Percentiles rank a stretch among this genome's conserved stretches.
These are phyloP conservation scores for Dendrocalamus sinicus DNA, from an alignment of 176 grass and related monocot species.

Conservation along the genomic window DNA sequence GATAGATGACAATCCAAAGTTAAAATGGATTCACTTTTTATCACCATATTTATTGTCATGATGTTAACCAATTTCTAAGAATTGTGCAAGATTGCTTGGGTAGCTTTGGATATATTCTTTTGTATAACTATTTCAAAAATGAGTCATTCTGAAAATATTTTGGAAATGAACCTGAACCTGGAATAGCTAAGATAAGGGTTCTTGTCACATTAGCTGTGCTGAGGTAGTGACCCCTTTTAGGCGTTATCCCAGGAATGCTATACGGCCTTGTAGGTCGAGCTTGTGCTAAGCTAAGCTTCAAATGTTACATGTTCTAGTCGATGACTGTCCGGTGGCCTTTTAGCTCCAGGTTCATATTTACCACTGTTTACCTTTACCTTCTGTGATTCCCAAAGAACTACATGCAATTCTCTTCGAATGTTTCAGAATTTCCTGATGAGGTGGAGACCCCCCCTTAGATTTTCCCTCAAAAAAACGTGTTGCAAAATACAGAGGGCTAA, in stretches of 20 bases:
- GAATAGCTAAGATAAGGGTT: not conserved
- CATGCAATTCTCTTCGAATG: slow-evolving; percentile 26
- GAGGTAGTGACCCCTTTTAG: not conserved
- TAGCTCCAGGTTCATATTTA: slow-evolving; percentile 31
- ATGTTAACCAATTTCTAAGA: slow-evolving; percentile 4
- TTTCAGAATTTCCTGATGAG: slow-evolving; percentile 97
- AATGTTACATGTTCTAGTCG: not conserved
- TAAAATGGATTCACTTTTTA: not conserved
- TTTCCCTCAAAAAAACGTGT: slow-evolving; percentile 84
- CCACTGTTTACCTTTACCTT: not conserved
- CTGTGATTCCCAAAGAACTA: slow-evolving; percentile 17
- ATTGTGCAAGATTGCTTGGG: not conserved
- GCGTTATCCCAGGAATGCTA: slow-evolving; percentile 8
- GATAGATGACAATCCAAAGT: not conserved
- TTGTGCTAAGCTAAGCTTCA: not conserved
- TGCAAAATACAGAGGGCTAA: slow-evolving; percentile 93
- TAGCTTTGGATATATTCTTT: slow-evolving; percentile 3
- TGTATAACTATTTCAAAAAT: not conserved
- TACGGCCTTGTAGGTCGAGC: not conserved
- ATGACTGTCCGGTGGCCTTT: not conserved
- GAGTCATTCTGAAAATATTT: not conserved
- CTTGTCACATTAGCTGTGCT: slow-evolving; percentile 1
- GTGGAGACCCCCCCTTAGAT: slow-evolving; percentile 95
- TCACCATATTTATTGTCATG: not conserved
- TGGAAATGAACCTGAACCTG: not conserved